Evolutionary conservation across 208 protist species (phyloP), one percentile per base, ranked within the genome.

Genomic region (Crithidia expoeki): DNA sequence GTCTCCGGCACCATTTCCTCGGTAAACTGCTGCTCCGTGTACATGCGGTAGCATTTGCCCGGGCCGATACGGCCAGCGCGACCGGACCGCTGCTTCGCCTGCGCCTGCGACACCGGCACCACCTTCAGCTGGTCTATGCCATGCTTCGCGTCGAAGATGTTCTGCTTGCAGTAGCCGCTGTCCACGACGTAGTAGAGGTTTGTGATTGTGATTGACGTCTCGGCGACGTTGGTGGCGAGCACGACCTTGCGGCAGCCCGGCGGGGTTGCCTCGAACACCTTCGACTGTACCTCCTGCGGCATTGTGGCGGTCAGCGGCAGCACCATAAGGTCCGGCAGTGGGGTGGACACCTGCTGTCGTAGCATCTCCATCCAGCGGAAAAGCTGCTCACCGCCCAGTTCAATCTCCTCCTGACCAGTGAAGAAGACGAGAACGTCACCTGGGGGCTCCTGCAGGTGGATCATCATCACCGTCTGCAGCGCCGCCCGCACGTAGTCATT

Each of bases 161-260:
- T 99, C 81, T 99, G 98, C 85, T 99, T 99, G 67, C 93, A 97
- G 76, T 98, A 99, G 14, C 98, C 98, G 59, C 98, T 98, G 87
- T 99, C 98, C 32, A 99, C 82, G 28, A 99, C 98, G 85, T 98
- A 99, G 84, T 95, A 98, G 58, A 99, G 96, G 64, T 99, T 99
- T 68, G 98, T 97, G 68, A 99, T 99, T 7, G 99, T 99, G 58
- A 99, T 95, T 25, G 98, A 99, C 19, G 99, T 99, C 83, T 99
- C 99, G 14, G 99, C 99, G 69, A 99, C 99, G 85, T 99, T 99
- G 33, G 99, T 99, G 42, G 98, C 98, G n/a, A 99, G 88, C 51
- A 99, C 95, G 23, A 98, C 89, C 82, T 99, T 99, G 49, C 98
- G 83, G 36, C 74, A 83, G 12, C 93, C 92, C 1, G 85, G 81